Evolutionary conservation across 305 asterid species (phyloP).

Genomic region (Caryopteris hybrid): DNA sequence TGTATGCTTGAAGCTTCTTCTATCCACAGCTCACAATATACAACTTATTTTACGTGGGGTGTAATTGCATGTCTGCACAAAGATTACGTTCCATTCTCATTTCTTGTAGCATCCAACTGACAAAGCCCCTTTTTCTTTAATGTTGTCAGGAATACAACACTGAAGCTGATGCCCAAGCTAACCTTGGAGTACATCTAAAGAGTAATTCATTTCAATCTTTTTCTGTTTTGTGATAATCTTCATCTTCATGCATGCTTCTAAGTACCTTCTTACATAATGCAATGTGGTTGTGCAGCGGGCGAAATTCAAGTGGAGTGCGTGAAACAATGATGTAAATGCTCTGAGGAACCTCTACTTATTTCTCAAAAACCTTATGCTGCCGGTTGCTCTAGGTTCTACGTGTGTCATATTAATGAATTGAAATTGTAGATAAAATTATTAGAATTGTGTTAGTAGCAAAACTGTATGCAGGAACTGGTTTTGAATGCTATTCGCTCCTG

Average conservation of each 20-base stretch:
- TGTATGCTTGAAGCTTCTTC: too few relatives aligned
- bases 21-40: too few relatives aligned
- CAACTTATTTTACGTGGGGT: too few relatives aligned
- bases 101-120: neutral
- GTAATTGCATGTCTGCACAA: too few relatives aligned
- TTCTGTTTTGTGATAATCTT: neutral
- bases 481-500: neutral
- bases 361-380: neutral
- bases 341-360: neutral
- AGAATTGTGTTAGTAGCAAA: constrained; percentile 15
- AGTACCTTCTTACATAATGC: neutral
- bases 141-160: constrained; percentile 58
- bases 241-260: constrained; percentile 1
- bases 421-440: constrained; percentile 28
- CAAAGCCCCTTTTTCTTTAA: neutral
- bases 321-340: constrained; percentile 27
- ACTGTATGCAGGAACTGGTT: constrained; percentile 18
- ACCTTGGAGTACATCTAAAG: constrained; percentile 64
- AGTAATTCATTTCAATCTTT: constrained; percentile 33
- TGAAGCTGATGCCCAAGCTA: constrained; percentile 96
- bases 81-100: neutral
- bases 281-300: constrained; percentile 58
- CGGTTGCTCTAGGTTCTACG: constrained; percentile 9
- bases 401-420: constrained; percentile 9
- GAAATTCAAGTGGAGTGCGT: constrained; percentile 56